A percentile compares a stretch with the other conserved stretches of the same genome.
These are phyloP conservation scores for Suhomyces sp. DNA, from an alignment of 805 yeast species.

Conservation along the genomic window DNA sequence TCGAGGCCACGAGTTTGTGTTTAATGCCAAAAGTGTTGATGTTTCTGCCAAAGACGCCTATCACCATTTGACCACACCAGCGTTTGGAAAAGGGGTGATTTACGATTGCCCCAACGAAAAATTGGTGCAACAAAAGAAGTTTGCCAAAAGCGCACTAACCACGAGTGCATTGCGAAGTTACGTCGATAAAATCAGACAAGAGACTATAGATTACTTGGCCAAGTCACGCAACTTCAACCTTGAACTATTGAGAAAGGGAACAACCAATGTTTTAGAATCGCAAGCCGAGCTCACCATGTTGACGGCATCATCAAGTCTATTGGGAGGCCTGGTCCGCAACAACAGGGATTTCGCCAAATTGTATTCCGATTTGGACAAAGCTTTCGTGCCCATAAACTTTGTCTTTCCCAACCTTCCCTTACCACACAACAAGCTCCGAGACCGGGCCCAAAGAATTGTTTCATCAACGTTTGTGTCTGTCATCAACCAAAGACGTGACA, in stretches of 20 bases:
- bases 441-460: slow-evolving; percentile 78
- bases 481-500: slow-evolving; percentile 66
- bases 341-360: slow-evolving; percentile 79
- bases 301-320: slow-evolving; percentile 87
- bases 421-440: slow-evolving; percentile 79
- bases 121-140: slow-evolving; percentile 97
- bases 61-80: slow-evolving; percentile 92
- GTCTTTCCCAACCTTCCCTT: slow-evolving; percentile 92
- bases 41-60: slow-evolving; percentile 97
- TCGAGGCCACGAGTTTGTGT: slow-evolving; percentile 93
- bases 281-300: slow-evolving; percentile 95
- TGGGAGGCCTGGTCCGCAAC: slow-evolving; percentile 88
- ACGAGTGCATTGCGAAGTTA: slow-evolving; percentile 76
- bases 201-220: slow-evolving; percentile 62
- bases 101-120: slow-evolving; percentile 93
- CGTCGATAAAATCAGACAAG: slow-evolving; percentile 84
- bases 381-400: slow-evolving; percentile 92
- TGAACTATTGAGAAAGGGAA: slow-evolving; percentile 38
- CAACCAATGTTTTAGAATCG: slow-evolving; percentile 65
- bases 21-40: slow-evolving; percentile 83
- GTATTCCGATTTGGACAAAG: slow-evolving; percentile 89
- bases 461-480: slow-evolving; percentile 76
- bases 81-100: slow-evolving; percentile 93
- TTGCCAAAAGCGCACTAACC: slow-evolving; percentile 85
- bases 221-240: slow-evolving; percentile 47